Evolutionary conservation across 192 early-diverging fungal genomes (phyloP), one percentile per base, ranked within the genome.

Genomic region (Coemansia sp.): DNA sequence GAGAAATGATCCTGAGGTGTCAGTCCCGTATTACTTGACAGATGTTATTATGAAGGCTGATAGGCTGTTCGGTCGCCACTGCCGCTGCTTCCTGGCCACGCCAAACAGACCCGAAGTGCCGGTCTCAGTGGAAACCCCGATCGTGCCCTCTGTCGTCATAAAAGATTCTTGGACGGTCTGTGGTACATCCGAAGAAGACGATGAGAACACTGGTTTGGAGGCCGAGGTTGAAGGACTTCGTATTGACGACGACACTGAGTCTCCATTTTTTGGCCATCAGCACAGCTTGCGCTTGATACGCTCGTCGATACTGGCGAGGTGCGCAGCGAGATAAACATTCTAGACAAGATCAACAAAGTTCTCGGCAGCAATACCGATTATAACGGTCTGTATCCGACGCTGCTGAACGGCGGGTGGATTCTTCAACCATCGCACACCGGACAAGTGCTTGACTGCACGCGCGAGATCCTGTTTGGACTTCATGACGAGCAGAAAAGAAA

Each of bases 141-240:
- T 60, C 15, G n/a, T 9, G 23, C 23, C 33, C 6, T 16, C 35
- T 7, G 58, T 40, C 3, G 58, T 59, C 26, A 59, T n/a, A n/a
- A 18, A 21, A 59, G 37, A 59, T 13, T 39, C 29, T 10, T 59
- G 58, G 58, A 40, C 58, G n/a, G 37, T 59, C 12, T 59, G 20
- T 9, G 16, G 26, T 9, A 39, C 8, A 18, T 15, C 35, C 4
- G 18, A n/a, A n/a, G n/a, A 6, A 10, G 13, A 21, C 10, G 18
- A 34, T 4, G n/a, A 59, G 5, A 25, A 59, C 2, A 12, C n/a
- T n/a, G n/a, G n/a, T n/a, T n/a, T n/a, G n/a, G n/a, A n/a, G n/a
- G n/a, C n/a, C n/a, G n/a, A n/a, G 7, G 37, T 57, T 18, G 26
- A 1, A 8, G 13, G 6, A 7, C 28, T 57, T 16, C 10, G 26